Conservation (phyloP, 1,284 basidiomycete species). For the Coniferiporia sulphurascens region DNA sequence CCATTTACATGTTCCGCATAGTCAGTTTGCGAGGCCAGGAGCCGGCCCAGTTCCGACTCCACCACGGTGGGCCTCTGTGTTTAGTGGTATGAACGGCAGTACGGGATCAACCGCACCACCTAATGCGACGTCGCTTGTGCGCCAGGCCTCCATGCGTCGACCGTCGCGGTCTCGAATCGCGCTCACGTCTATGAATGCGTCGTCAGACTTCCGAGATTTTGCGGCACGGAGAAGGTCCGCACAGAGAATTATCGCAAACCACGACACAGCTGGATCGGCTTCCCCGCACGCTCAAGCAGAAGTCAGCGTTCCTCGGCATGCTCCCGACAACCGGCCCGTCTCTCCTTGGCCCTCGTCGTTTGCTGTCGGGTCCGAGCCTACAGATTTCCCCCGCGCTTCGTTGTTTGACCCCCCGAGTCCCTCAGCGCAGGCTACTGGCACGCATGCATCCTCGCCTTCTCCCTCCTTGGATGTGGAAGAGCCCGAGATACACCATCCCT, state of each 20-base stretch:
- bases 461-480: conserved; percentile 3
- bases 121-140: conserved; percentile 3
- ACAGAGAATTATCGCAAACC: conserved; percentile 5
- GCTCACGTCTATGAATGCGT: neutral
- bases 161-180: conserved; percentile 9
- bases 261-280: neutral
- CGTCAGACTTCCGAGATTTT: conserved; percentile 21
- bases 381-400: conserved; percentile 8
- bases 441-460: conserved; percentile 1
- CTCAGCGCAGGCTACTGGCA: neutral
- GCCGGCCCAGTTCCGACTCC: neutral
- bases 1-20: conserved; percentile 6
- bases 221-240: conserved; percentile 15
- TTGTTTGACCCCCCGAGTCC: conserved; percentile 16
- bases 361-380: neutral
- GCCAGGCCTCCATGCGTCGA: conserved; percentile 17
- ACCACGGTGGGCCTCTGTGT: conserved; percentile 2
- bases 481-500: neutral
- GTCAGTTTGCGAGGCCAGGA: neutral
- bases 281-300: neutral
- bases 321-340: neutral
- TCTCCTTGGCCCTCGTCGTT: neutral
- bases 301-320: neutral
- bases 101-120: neutral
- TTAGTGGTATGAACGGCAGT: neutral